phyloP scores from a whole-genome alignment of 148 eudicot genomes.

The Rhododendron kiyosumense region DNA sequence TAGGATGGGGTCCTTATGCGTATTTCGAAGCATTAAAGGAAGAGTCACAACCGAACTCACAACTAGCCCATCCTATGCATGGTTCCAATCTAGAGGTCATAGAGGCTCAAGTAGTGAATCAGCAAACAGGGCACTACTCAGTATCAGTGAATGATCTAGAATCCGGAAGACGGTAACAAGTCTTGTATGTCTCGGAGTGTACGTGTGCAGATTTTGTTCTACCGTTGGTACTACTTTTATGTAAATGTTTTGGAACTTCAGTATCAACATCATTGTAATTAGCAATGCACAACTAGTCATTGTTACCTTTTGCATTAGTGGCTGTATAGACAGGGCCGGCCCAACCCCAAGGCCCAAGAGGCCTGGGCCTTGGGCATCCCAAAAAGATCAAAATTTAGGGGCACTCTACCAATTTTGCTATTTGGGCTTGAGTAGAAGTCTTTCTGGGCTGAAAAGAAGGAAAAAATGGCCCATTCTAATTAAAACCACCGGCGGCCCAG shows the following conservation, averaged over 20 bases:
- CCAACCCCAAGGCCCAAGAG: too few relatives aligned
- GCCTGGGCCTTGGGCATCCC: too few relatives aligned
- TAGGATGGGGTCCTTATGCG: conserved; percentile 43
- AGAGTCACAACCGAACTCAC: background rate
- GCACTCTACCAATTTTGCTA: too few relatives aligned
- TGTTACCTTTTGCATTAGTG: background rate
- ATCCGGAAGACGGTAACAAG: background rate
- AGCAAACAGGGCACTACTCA: background rate
- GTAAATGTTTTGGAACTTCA: background rate
- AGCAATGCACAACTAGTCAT: background rate
- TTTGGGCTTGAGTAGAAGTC: too few relatives aligned
- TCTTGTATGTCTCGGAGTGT: background rate
- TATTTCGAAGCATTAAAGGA: conserved; percentile 25
- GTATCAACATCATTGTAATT: background rate
- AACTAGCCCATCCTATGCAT: background rate
- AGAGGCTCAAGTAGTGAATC: conserved; percentile 6
- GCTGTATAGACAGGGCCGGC: background rate
- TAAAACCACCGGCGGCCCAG: too few relatives aligned
- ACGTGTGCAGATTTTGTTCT: background rate
- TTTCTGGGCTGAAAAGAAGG: too few relatives aligned
- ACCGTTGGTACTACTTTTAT: background rate
- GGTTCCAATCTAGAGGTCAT: background rate
- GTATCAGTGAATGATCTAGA: background rate
- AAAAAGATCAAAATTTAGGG: too few relatives aligned
- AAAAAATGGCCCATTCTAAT: too few relatives aligned